Conservation (phyloP, 441 rosid genomes). For the Cnidoscolus chayamansa region DNA sequence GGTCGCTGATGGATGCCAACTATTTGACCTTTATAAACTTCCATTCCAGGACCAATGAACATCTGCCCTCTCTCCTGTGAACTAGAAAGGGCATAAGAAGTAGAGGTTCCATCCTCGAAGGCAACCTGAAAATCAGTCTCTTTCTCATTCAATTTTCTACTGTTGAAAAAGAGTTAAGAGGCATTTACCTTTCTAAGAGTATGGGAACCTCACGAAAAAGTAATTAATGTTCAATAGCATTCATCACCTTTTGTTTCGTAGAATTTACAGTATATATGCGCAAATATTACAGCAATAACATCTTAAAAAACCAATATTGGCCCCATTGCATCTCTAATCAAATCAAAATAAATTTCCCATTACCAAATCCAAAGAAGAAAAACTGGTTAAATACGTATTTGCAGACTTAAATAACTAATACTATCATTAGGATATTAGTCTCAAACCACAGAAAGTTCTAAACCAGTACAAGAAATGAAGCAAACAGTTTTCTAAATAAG, state of each 20-base stretch:
- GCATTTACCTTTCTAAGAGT: not conserved
- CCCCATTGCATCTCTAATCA: not conserved
- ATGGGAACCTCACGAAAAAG: not conserved
- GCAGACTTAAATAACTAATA: too few species aligned
- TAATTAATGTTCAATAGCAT: not conserved
- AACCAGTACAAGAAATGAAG: too few species aligned
- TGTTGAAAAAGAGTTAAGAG: not conserved
- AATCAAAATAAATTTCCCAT: not conserved
- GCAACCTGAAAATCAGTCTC: conserved; percentile 65
- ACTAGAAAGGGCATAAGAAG: conserved; percentile 82
- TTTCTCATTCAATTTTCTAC: not conserved
- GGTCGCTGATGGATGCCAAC: conserved; percentile 94
- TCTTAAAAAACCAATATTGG: not conserved
- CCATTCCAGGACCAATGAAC: conserved; percentile 80
- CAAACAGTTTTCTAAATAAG: too few species aligned
- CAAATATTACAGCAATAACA: not conserved
- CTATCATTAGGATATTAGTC: too few species aligned
- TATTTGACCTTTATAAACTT: conserved; percentile 87
- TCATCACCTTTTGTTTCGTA: not conserved
- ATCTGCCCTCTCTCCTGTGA: conserved; percentile 91
- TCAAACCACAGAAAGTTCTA: too few species aligned
- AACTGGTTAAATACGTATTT: too few species aligned
- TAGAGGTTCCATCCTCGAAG: conserved; percentile 75
- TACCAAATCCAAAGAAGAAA: too few species aligned
- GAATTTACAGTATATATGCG: too few species aligned